phyloP scores from a whole-genome alignment of 371 early-diverging fungal genomes.

The Funneliformis caledonium region DNA sequence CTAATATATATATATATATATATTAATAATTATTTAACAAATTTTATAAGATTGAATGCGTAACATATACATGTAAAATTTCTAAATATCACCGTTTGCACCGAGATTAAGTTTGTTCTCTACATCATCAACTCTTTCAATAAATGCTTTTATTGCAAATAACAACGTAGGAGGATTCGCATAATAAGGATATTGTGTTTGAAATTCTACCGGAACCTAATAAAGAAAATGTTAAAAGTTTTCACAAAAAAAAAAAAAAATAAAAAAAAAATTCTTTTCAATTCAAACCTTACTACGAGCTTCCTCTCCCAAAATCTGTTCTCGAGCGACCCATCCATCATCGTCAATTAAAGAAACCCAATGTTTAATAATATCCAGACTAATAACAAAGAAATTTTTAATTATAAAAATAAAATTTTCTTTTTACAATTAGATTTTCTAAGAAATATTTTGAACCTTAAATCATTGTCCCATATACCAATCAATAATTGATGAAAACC shows the following conservation, averaged over 20 bases:
- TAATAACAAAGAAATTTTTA: conserved; percentile 39
- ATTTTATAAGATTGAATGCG: background rate
- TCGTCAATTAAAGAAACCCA: conserved; percentile 85
- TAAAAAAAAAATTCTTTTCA: background rate
- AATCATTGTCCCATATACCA: conserved; percentile 87
- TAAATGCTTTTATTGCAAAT: conserved; percentile 67
- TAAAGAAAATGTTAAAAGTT: background rate
- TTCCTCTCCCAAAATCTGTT: conserved; percentile 94
- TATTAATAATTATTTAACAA: background rate
- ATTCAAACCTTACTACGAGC: conserved; percentile 80
- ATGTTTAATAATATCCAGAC: conserved; percentile 76
- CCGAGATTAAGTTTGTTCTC: background rate
- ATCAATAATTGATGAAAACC: conserved; percentile 92
- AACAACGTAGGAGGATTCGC: conserved; percentile 94
- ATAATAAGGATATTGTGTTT: conserved; percentile 89
- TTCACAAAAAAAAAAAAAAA: background rate
- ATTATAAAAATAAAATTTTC: background rate
- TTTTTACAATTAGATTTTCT: background rate
- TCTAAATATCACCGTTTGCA: conserved; percentile 1
- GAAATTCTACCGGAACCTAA: conserved; percentile 87
- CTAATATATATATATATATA: background rate
- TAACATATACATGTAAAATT: background rate
- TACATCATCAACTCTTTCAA: conserved; percentile 53
- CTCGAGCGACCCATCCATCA: conserved; percentile 93
- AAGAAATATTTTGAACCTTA: conserved; percentile 52